These are phyloP conservation scores for Cercospora janseana DNA, from an alignment of 2,329 filamentous ascomycete genomes.

Conservation along the genomic window DNA sequence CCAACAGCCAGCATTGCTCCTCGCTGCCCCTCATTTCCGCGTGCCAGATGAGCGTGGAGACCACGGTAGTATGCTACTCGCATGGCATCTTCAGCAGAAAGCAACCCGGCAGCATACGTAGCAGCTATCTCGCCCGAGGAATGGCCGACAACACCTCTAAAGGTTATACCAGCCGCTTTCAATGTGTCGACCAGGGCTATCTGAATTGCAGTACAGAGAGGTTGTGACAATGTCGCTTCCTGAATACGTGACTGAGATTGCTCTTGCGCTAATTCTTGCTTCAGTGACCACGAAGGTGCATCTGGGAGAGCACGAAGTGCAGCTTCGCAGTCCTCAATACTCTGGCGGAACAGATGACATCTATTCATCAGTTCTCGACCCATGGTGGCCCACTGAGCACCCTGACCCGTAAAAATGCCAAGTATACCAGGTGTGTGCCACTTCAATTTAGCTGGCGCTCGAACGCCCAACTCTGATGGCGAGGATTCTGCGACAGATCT, in stretches of 20 bases:
- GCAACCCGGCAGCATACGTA: conserved; percentile 32
- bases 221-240: conserved; percentile 47
- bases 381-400: conserved; percentile 37
- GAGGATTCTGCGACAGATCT: conserved; percentile 9
- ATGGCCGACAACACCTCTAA: conserved; percentile 35
- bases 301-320: conserved; percentile 18
- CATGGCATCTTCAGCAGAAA: conserved; percentile 27
- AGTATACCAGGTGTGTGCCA: conserved; percentile 21
- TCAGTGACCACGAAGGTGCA: conserved; percentile 32
- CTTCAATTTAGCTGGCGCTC: conserved; percentile 17
- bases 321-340: conserved; percentile 21
- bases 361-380: conserved; percentile 28
- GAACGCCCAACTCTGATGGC: conserved; percentile 14
- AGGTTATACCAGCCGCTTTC: conserved; percentile 23
- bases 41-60: conserved; percentile 18
- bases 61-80: conserved; percentile 31
- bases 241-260: conserved; percentile 32
- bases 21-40: conserved; percentile 7
- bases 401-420: conserved; percentile 40
- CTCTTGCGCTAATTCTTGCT: conserved; percentile 47
- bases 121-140: conserved; percentile 39
- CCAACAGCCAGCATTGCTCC: conserved; percentile 41
- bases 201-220: conserved; percentile 57
- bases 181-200: conserved; percentile 50
- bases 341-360: conserved; percentile 22